Base-by-base conservation (phyloP, 2,329 filamentous ascomycete genomes). In the Aureobasidium sp. region DNA sequence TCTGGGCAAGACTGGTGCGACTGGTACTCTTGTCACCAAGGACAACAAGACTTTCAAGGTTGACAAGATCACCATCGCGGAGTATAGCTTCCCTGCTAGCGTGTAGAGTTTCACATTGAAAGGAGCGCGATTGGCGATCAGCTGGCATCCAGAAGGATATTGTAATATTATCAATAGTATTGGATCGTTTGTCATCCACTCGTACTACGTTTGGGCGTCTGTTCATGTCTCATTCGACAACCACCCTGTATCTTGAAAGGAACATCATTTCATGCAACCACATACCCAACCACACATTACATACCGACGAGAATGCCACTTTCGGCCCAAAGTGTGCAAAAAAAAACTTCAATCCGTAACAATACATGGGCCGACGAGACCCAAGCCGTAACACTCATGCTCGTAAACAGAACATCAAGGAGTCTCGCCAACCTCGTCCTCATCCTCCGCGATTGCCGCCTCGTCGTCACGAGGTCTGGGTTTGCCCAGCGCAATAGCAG, bases 331-430 rank as follows among this genome's bases (percentile, higher is more conserved):
- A 4, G 15, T 37, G 34, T 13, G 36, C 39, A 16, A 6, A 57
- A 44, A 3, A 16, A 7, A 15, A 29, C 15, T n/a, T 16, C 32
- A 21, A 13, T 37, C 34, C 29, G 25, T 44, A 27, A 34, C 11
- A 34, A 57, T 32, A 32, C 53, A 57, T 34, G 25, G 29, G 37
- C 9, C 21, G n/a, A 32, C 30, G 5, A 9, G 9, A 42, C 9
- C 5, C 21, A 42, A 11, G 11, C 21, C 21, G 2, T 27, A 27
- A 27, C 11, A 27, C 8, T 44, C 3, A 30, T 27, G 21, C 41
- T 48, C 30, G 16, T 2, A 45, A 32, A 13, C 42, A 58, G 2
- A 32, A 16, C 11, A 36, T 59, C 42, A 72, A 76, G 0, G 25
- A 30, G 59, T 61, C 29, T 61, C 59, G 8, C 48, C 59, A 16